Evolutionary conservation across 805 yeast species (phyloP).

Genomic region (Sugiyamaella qingdaonensis): DNA sequence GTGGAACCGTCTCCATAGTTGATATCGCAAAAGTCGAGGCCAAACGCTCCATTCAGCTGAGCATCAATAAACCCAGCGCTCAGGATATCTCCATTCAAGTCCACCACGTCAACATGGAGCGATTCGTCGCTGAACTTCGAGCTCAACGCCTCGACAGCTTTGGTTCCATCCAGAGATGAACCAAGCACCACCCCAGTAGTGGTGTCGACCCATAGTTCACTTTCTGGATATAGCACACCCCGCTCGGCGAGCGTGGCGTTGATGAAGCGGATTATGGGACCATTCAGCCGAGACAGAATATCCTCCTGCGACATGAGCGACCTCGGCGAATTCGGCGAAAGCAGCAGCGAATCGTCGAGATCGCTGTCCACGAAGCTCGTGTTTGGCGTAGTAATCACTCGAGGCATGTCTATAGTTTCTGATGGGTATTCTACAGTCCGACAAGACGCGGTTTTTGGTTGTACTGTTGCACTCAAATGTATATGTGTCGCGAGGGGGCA

Average conservation of each 20-base stretch:
- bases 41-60: constrained; percentile 57
- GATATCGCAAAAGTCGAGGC: constrained; percentile 46
- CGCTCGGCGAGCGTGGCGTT: constrained; percentile 24
- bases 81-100: constrained; percentile 44
- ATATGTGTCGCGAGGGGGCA: too few species aligned
- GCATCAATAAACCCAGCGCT: constrained; percentile 56
- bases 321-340: constrained; percentile 18
- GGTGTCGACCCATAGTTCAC: constrained; percentile 44
- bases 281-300: constrained; percentile 6
- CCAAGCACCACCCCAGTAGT: constrained; percentile 40
- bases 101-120: constrained; percentile 31
- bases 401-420: background rate
- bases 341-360: constrained; percentile 14
- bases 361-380: constrained; percentile 8
- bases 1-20: constrained; percentile 31
- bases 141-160: constrained; percentile 4
- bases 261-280: constrained; percentile 15
- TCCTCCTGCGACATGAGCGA: constrained; percentile 18
- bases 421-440: too few species aligned
- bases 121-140: background rate
- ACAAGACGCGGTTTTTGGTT: too few species aligned
- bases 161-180: constrained; percentile 23
- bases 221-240: constrained; percentile 24
- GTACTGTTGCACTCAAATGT: too few species aligned
- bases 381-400: constrained; percentile 5